Evolutionary conservation across 1,139 yeast species (phyloP).

Genomic region (Pichia cactophila): DNA sequence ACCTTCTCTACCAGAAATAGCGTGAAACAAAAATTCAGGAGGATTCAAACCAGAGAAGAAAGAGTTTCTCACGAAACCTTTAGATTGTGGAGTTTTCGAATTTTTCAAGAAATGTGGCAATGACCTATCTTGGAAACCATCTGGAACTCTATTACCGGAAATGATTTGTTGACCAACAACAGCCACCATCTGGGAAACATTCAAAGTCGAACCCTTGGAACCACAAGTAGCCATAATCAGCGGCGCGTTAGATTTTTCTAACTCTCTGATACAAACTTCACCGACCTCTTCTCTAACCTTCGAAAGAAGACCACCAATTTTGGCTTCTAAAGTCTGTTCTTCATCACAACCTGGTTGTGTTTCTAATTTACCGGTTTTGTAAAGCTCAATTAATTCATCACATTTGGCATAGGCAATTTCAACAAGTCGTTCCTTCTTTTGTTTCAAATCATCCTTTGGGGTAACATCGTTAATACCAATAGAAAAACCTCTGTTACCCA

Average conservation of each 20-base stretch:
- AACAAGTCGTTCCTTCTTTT: constrained; percentile 80
- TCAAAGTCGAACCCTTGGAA: constrained; percentile 94
- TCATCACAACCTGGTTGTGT: constrained; percentile 99
- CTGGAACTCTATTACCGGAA: constrained; percentile 98
- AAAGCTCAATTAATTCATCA: constrained; percentile 79
- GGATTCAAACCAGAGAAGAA: constrained; percentile 92
- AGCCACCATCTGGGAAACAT: constrained; percentile 99
- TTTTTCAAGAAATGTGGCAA: constrained; percentile 94
- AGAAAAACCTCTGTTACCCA: constrained; percentile 94
- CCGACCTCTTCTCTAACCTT: constrained; percentile 99
- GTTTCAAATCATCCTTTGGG: constrained; percentile 73
- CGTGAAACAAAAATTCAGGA: constrained; percentile 95
- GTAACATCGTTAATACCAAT: constrained; percentile 98
- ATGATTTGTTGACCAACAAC: constrained; percentile 99
- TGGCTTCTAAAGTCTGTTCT: constrained; percentile 96
- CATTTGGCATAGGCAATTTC: constrained; percentile 87
- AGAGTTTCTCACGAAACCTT: constrained; percentile 95
- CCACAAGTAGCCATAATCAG: constrained; percentile 99
- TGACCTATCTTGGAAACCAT: constrained; percentile 98
- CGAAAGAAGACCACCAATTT: constrained; percentile 90
- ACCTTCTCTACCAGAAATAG: constrained; percentile 99
- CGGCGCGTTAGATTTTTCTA: constrained; percentile 90
- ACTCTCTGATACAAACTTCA: constrained; percentile 88
- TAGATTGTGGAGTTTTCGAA: constrained; percentile 95
- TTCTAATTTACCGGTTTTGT: constrained; percentile 81